phyloP scores from a whole-genome alignment of 2,329 filamentous ascomycete genomes.

The Alternaria brassicae region DNA sequence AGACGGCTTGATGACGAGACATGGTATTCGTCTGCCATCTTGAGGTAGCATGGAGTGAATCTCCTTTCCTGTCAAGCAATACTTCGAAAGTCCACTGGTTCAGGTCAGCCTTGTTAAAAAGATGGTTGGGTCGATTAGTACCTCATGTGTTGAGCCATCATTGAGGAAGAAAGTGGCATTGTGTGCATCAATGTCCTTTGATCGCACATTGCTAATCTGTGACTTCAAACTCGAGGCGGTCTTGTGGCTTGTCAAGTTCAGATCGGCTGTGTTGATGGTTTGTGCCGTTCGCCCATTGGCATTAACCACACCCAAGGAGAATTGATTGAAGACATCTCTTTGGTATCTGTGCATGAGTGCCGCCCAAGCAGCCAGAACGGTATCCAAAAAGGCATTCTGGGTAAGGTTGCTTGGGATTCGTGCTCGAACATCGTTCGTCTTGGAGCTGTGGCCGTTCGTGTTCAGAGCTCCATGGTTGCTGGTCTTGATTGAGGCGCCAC shows the following conservation, averaged over 20 bases:
- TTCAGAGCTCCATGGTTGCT: conserved; percentile 1
- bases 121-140: conserved; percentile 8
- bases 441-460: conserved; percentile 7
- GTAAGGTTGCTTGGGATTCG: conserved; percentile 14
- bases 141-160: conserved; percentile 42
- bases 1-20: conserved; percentile 53
- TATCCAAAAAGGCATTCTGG: conserved; percentile 26
- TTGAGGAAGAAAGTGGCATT: conserved; percentile 31
- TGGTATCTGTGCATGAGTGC: conserved; percentile 43
- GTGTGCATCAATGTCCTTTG: conserved; percentile 18
- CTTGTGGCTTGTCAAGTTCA: conserved; percentile 26
- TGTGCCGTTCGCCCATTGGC: conserved; percentile 17
- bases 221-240: conserved; percentile 23
- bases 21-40: conserved; percentile 53
- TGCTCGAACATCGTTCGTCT: conserved; percentile 28
- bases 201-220: conserved; percentile 23
- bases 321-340: conserved; percentile 40
- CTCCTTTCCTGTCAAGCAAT: conserved; percentile 32
- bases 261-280: conserved; percentile 23
- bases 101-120: conserved; percentile 1
- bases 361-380: conserved; percentile 42
- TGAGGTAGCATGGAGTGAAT: conserved; percentile 49
- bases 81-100: conserved; percentile 42
- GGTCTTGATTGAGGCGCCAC: conserved; percentile 17
- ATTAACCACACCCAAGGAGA: conserved; percentile 34